Evolutionary conservation across 768 basidiomycete genomes (phyloP), one percentile per base, ranked within the genome.

Genomic region (Mycena leptocephala): DNA sequence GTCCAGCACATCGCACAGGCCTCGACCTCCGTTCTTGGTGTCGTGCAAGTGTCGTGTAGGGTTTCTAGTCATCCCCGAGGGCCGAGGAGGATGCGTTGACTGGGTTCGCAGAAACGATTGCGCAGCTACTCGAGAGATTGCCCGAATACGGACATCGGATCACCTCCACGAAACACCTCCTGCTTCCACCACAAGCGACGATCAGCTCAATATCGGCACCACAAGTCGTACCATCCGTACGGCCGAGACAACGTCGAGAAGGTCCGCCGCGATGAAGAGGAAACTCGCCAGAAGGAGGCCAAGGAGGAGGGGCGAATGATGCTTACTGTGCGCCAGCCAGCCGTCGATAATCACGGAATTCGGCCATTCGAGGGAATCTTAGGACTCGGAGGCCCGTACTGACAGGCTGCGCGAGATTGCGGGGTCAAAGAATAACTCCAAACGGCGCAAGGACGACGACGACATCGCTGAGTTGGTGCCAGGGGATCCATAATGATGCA

Each of bases 131-230:
- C n/a, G n/a, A n/a, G n/a, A n/a, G n/a, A n/a, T n/a, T n/a, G n/a
- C n/a, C n/a, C n/a, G n/a, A n/a, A n/a, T n/a, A n/a, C n/a, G n/a
- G n/a, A n/a, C n/a, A n/a, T n/a, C n/a, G n/a, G n/a, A n/a, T n/a
- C n/a, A n/a, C 16, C 16, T 18, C 18, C 22, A 20, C 43, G n/a
- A 46, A 14, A 7, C 43, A 22, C 18, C 63, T 24, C 24, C 22
- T n/a, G 28, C 61, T 62, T 32, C 26, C 56, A 56, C 39, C 30
- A 69, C 58, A 30, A 35, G 30, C 56, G 28, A 84, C 75, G 55
- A 96, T 96, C 95, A 95, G 81, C 89, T 96, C 28, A 96, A 96
- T 82, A 96, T 96, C 82, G 95, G 95, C 95, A 96, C 83, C 95
- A 96, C 88, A 97, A 97, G 82, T 96, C 95, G 1, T 96, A 96